Conservation (phyloP, 345 rosid genomes). For the Hypericum androsaemum region DNA sequence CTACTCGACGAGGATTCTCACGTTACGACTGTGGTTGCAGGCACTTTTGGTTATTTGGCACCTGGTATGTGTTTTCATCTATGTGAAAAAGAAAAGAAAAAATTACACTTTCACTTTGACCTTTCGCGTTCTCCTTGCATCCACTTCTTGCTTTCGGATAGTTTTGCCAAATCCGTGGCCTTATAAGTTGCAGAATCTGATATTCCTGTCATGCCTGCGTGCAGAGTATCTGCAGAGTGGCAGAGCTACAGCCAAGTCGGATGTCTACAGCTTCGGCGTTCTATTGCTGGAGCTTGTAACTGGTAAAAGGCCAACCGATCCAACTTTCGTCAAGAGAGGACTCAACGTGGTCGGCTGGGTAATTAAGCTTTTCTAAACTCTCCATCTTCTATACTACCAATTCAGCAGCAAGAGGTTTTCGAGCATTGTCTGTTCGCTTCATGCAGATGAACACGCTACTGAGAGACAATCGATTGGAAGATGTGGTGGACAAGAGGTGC, state of each 20-base stretch:
- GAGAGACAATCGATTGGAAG: constrained; percentile 64
- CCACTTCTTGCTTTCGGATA: too few relatives aligned
- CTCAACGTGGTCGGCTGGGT: background rate
- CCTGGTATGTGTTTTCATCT: too few relatives aligned
- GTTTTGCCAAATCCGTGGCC: too few relatives aligned
- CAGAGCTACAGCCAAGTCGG: background rate
- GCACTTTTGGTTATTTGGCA: constrained; percentile 28
- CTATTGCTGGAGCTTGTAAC: background rate
- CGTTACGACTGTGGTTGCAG: constrained; percentile 92
- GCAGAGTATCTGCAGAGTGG: background rate
- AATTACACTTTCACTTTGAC: too few relatives aligned
- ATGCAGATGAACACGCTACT: constrained; percentile 71
- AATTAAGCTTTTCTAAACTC: background rate
- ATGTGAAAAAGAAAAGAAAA: too few relatives aligned
- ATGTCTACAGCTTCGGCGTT: background rate
- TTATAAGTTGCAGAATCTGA: too few relatives aligned
- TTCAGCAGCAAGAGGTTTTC: too few relatives aligned
- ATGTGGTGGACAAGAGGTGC: constrained; percentile 64
- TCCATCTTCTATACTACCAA: too few relatives aligned
- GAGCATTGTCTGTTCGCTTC: too few relatives aligned
- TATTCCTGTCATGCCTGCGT: too few relatives aligned
- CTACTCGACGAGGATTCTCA: constrained; percentile 86
- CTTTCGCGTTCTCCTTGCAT: too few relatives aligned
- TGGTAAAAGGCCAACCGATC: background rate
- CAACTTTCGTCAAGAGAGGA: background rate